Percentiles rank a stretch among this genome's conserved stretches.
Conservation (phyloP, 495 filamentous ascomycete genomes). For the Daldinia vernicosa region DNA sequence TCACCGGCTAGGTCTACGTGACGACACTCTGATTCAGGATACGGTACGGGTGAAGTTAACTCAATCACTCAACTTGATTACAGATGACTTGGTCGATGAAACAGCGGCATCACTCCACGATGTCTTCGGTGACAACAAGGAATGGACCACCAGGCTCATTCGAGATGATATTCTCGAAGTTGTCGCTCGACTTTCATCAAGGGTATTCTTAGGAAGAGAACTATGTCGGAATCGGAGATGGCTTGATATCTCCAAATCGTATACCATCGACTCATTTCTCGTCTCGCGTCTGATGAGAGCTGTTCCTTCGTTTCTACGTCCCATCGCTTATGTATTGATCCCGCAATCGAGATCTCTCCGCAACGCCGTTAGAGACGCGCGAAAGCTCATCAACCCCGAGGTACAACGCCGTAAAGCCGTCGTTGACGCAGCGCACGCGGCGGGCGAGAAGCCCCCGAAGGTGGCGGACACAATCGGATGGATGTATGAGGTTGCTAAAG, state of each 20-base stretch:
- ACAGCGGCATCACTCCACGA: conserved; percentile 51
- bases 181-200: conserved; percentile 57
- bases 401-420: conserved; percentile 42
- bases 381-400: conserved; percentile 49
- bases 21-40: conserved; percentile 47
- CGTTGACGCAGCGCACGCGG: conserved; percentile 41
- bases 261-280: conserved; percentile 50
- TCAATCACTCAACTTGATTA: conserved; percentile 55
- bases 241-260: conserved; percentile 55
- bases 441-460: conserved; percentile 45
- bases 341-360: conserved; percentile 44
- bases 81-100: conserved; percentile 56
- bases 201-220: conserved; percentile 57
- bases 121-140: conserved; percentile 44
- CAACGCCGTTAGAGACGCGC: conserved; percentile 43
- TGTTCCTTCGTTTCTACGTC: conserved; percentile 49
- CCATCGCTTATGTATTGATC: conserved; percentile 48
- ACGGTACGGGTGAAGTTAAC: conserved; percentile 59
- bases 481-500: conserved; percentile 47
- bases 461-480: conserved; percentile 49
- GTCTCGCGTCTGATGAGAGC: conserved; percentile 47
- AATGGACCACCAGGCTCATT: conserved; percentile 36
- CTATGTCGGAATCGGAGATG: conserved; percentile 57
- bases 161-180: conserved; percentile 48
- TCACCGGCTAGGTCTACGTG: conserved; percentile 42